Percentiles rank a stretch among this genome's conserved stretches.
phyloP scores from a whole-genome alignment of 345 rosid genomes.

The Aethionema arabicum region DNA sequence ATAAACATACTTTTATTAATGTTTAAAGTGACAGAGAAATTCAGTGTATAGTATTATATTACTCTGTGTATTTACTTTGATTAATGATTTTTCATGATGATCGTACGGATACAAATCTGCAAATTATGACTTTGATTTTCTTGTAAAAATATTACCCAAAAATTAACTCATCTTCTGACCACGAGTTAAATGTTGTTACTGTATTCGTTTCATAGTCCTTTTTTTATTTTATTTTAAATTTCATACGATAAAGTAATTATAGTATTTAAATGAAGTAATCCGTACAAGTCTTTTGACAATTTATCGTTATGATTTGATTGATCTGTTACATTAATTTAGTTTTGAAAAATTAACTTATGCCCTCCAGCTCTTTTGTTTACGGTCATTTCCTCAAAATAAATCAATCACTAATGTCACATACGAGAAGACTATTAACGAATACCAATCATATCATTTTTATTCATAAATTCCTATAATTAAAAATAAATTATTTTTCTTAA shows the following conservation, averaged over 20 bases:
- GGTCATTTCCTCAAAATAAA: constrained; percentile 14
- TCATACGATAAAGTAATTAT: no score
- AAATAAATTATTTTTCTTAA: no score
- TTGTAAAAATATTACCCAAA: no score
- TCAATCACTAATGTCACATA: constrained; percentile 4
- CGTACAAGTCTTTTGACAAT: neutral
- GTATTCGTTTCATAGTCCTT: neutral
- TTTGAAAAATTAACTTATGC: neutral
- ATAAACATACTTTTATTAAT: no score
- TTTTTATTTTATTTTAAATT: neutral
- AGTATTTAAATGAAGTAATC: no score
- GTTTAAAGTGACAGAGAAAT: no score
- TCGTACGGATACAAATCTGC: constrained; percentile 21
- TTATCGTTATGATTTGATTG: constrained; percentile 21
- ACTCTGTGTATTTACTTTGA: neutral
- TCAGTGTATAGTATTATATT: no score
- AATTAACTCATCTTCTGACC: constrained; percentile 2
- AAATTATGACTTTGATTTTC: constrained; percentile 8
- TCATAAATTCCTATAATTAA: no score
- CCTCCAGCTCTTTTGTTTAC: constrained; percentile 4
- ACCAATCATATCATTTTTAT: neutral
- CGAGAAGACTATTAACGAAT: constrained; percentile 2
- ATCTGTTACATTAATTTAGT: neutral
- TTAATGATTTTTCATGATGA: constrained; percentile 20
- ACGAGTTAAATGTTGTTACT: constrained; percentile 20